Evolutionary conservation across 257 asterid species (phyloP).

Genomic region (Solanum sitiens): DNA sequence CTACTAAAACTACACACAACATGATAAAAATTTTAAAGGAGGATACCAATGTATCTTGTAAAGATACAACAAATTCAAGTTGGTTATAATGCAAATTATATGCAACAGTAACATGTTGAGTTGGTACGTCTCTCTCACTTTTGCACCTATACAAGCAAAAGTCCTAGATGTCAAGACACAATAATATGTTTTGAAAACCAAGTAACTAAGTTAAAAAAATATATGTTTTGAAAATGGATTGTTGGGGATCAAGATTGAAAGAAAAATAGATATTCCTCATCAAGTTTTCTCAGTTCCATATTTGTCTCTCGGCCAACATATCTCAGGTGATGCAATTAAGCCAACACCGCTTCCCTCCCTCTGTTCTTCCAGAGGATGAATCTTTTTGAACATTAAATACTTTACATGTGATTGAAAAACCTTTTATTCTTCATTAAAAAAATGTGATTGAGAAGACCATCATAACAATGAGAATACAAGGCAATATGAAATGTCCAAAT

Average conservation of each 20-base stretch:
- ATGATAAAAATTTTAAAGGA: not conserved
- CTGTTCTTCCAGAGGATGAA: not conserved
- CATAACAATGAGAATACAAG: not conserved
- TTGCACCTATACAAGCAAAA: constrained; percentile 20
- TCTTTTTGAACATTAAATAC: not conserved
- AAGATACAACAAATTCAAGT: not conserved
- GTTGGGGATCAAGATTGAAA: not conserved
- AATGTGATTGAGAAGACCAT: not conserved
- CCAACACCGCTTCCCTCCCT: not conserved
- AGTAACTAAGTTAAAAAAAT: no score
- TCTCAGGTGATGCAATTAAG: not conserved
- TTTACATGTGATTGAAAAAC: not conserved
- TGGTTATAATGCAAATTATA: not conserved
- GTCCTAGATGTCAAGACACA: not conserved
- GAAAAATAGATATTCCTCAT: not conserved
- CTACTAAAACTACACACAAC: not conserved
- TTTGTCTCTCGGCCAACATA: not conserved
- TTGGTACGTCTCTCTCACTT: constrained; percentile 12
- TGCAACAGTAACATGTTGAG: constrained; percentile 17
- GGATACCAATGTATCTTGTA: not conserved
- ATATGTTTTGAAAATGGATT: not conserved
- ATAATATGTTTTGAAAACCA: no score
- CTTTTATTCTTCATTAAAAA: not conserved
- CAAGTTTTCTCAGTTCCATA: not conserved
- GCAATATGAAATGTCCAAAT: not conserved